These are phyloP conservation scores for Botryotinia narcissicola DNA, from an alignment of 2,329 filamentous ascomycete genomes.

Conservation along the genomic window DNA sequence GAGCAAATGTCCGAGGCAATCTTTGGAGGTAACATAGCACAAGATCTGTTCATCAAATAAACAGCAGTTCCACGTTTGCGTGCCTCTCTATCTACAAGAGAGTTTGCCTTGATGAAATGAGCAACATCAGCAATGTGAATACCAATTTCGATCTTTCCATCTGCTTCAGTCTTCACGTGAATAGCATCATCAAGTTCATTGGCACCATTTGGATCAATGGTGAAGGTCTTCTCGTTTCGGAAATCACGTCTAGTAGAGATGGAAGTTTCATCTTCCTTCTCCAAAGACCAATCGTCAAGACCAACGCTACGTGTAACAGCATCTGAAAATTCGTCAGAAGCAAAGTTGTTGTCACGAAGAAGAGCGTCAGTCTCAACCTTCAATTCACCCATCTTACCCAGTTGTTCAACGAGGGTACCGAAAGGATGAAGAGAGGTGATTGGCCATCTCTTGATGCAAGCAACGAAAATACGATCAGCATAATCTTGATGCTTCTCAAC, in stretches of 20 bases:
- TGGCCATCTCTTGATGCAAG: constrained; percentile 98
- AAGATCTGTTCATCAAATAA: constrained; percentile 79
- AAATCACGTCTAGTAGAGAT: constrained; percentile 82
- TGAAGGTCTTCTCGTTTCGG: constrained; percentile 83
- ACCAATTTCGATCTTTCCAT: constrained; percentile 90
- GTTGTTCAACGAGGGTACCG: constrained; percentile 92
- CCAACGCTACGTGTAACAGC: constrained; percentile 91
- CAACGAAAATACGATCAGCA: constrained; percentile 95
- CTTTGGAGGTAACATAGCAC: constrained; percentile 85
- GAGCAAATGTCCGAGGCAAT: constrained; percentile 86
- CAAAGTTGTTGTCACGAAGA: constrained; percentile 97
- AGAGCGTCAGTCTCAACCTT: constrained; percentile 98
- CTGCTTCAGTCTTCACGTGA: constrained; percentile 79
- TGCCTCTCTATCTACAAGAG: constrained; percentile 91
- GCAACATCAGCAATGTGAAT: constrained; percentile 93
- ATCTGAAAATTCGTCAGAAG: constrained; percentile 95
- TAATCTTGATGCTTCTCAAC: constrained; percentile 99
- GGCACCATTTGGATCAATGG: constrained; percentile 84
- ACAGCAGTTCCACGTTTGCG: constrained; percentile 97
- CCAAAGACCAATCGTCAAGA: constrained; percentile 85
- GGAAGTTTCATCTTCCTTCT: constrained; percentile 74
- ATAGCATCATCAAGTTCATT: constrained; percentile 89
- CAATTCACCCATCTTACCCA: constrained; percentile 94
- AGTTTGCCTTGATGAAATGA: constrained; percentile 95
- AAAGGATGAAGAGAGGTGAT: constrained; percentile 99